Evolutionary conservation across 1,284 basidiomycete species (phyloP).

Genomic region (Trichosporon inkin): DNA sequence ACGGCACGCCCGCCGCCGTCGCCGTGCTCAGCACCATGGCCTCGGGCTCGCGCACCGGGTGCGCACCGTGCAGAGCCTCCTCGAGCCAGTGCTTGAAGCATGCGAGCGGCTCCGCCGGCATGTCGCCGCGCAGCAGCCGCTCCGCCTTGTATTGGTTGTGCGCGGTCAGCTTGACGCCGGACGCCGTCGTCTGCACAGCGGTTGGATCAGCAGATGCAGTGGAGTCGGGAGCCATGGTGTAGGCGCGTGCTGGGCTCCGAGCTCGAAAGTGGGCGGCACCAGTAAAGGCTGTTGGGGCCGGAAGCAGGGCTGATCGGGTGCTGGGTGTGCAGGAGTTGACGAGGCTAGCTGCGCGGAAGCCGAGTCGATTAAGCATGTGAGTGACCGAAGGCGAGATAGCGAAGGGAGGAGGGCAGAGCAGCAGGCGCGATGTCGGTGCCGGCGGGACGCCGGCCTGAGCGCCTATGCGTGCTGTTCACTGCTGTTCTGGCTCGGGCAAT

Average conservation of each 20-base stretch:
- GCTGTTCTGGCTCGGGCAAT: neutral
- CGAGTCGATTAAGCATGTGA: neutral
- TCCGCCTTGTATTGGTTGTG: constrained; percentile 70
- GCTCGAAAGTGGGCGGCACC: neutral
- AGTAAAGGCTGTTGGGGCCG: neutral
- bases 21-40: constrained; percentile 80
- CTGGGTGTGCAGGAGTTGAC: neutral
- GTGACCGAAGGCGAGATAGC: neutral
- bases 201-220: neutral
- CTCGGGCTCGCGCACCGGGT: constrained; percentile 73
- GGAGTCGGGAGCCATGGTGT: neutral
- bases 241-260: neutral
- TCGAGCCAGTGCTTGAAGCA: constrained; percentile 84
- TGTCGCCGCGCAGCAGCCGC: constrained; percentile 60
- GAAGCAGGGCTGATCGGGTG: neutral
- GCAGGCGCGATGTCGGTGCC: neutral
- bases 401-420: neutral
- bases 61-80: constrained; percentile 53
- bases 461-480: too few relatives aligned
- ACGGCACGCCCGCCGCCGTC: constrained; percentile 69
- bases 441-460: too few relatives aligned
- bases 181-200: constrained; percentile 11
- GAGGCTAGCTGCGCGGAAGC: neutral
- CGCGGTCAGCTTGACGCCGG: constrained; percentile 56
- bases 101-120: constrained; percentile 65